A percentile compares a stretch with the other conserved stretches of the same genome.
phyloP scores from a whole-genome alignment of 106 monocot genomes.

The Vanilla planifolia region DNA sequence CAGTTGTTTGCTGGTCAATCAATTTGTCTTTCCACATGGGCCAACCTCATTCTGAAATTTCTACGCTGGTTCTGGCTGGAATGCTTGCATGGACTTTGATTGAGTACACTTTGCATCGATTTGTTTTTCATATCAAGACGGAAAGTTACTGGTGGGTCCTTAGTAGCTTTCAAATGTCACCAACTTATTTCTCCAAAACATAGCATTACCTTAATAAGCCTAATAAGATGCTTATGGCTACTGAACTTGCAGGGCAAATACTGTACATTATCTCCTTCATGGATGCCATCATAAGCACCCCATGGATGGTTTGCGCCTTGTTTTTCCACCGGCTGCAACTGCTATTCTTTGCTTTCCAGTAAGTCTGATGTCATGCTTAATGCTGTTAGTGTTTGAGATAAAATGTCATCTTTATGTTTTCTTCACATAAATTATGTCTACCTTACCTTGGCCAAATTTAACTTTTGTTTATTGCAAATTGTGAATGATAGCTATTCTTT shows the following conservation, averaged over 20 bases:
- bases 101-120: constrained; percentile 75
- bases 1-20: constrained; percentile 54
- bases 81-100: constrained; percentile 64
- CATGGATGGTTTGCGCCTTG: constrained; percentile 86
- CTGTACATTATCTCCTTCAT: constrained; percentile 78
- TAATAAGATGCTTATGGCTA: not conserved
- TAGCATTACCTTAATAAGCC: not conserved
- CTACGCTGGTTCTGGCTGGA: constrained; percentile 36
- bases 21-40: constrained; percentile 44
- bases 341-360: constrained; percentile 73
- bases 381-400: too few species aligned
- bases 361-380: constrained; percentile 1
- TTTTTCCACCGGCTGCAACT: constrained; percentile 76
- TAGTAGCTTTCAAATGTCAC: not conserved
- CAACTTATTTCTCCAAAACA: not conserved
- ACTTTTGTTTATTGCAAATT: too few species aligned
- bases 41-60: constrained; percentile 29
- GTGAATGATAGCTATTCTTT: too few species aligned
- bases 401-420: too few species aligned
- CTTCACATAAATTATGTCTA: too few species aligned
- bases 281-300: constrained; percentile 95
- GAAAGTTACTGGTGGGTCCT: constrained; percentile 86
- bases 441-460: too few species aligned
- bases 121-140: constrained; percentile 81
- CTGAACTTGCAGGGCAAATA: constrained; percentile 57